Evolutionary conservation across 1,284 basidiomycete genomes (phyloP).

Genomic region (Malassezia caprae): DNA sequence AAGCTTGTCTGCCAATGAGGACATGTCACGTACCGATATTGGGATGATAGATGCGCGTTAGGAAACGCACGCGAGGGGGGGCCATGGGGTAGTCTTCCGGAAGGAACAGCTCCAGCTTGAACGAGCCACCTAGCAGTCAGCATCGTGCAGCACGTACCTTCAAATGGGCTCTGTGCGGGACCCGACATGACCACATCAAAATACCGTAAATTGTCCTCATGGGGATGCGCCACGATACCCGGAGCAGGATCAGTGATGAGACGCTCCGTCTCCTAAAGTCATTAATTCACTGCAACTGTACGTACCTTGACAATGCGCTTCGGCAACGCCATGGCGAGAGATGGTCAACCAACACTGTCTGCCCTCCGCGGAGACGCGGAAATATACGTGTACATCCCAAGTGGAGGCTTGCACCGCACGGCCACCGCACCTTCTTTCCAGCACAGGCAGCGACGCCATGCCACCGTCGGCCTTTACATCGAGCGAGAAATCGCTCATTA

Average conservation of each 20-base stretch:
- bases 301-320: slow-evolving; percentile 48
- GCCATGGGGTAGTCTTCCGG: slow-evolving; percentile 99
- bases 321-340: slow-evolving; percentile 33
- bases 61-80: slow-evolving; percentile 93
- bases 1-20: slow-evolving; percentile 66
- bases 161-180: slow-evolving; percentile 84
- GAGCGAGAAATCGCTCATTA: slow-evolving; percentile 44
- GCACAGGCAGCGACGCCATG: neutral
- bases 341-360: neutral
- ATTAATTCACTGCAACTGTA: neutral
- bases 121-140: slow-evolving; percentile 56
- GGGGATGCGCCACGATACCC: slow-evolving; percentile 81
- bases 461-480: slow-evolving; percentile 43
- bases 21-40: slow-evolving; percentile 69
- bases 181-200: slow-evolving; percentile 96
- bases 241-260: slow-evolving; percentile 90
- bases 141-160: slow-evolving; percentile 48
- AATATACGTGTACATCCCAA: neutral
- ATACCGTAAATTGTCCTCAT: slow-evolving; percentile 95
- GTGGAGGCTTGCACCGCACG: neutral
- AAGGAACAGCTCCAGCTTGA: slow-evolving; percentile 90
- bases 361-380: neutral
- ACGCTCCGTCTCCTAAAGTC: slow-evolving; percentile 79
- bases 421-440: neutral
- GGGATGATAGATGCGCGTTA: slow-evolving; percentile 99